phyloP scores from a whole-genome alignment of 176 grass and related monocot genomes.

The Sorghum bicolor region DNA sequence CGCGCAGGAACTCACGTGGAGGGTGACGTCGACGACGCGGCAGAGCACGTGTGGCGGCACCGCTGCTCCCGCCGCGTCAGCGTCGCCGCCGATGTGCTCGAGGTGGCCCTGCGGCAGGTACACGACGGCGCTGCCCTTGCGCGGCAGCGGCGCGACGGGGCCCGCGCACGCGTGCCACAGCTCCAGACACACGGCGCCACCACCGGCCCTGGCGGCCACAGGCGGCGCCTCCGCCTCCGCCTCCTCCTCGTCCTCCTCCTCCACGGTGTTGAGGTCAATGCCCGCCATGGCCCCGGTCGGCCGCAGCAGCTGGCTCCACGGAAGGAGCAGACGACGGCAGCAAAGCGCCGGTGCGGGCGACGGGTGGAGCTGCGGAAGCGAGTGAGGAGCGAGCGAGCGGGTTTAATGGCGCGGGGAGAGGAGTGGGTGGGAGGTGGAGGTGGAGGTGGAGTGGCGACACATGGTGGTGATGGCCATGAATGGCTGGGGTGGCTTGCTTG shows the following conservation, averaged over 20 bases:
- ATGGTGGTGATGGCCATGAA: conserved; percentile 42
- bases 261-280: conserved; percentile 68
- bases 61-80: neutral
- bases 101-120: conserved; percentile 81
- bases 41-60: conserved; percentile 73
- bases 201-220: neutral
- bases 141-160: conserved; percentile 50
- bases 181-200: conserved; percentile 49
- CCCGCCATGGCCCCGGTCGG: conserved; percentile 18
- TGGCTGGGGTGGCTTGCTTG: conserved; percentile 13
- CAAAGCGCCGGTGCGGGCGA: neutral
- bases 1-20: conserved; percentile 51
- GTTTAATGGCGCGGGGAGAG: conserved; percentile 32
- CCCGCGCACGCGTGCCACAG: conserved; percentile 84
- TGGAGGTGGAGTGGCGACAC: conserved; percentile 22
- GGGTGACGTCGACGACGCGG: conserved; percentile 65
- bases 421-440: conserved; percentile 29
- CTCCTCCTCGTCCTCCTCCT: conserved; percentile 45
- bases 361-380: neutral
- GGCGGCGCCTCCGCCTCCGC: neutral
- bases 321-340: neutral
- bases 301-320: neutral
- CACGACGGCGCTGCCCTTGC: conserved; percentile 58
- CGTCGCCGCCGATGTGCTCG: conserved; percentile 50
- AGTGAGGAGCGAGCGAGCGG: neutral